Evolutionary conservation across 2,329 filamentous ascomycete species (phyloP).

Genomic region (Colletotrichum cuscutae): DNA sequence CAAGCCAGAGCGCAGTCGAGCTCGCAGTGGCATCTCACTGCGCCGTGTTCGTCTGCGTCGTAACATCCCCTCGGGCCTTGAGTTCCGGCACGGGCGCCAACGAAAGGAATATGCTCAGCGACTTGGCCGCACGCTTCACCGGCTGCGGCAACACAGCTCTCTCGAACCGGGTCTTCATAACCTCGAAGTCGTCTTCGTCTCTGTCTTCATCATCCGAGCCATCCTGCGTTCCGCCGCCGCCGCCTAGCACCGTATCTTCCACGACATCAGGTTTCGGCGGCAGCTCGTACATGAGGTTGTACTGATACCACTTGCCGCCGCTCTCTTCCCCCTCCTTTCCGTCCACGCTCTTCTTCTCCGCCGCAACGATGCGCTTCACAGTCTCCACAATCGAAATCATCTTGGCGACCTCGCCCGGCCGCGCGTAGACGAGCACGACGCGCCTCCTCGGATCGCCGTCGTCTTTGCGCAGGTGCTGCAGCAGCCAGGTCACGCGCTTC

Average conservation of each 20-base stretch:
- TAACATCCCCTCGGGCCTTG: slow-evolving; percentile 57
- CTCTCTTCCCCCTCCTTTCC: slow-evolving; percentile 41
- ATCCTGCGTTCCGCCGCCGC: slow-evolving; percentile 38
- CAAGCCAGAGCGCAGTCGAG: background rate
- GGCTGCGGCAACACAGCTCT: slow-evolving; percentile 59
- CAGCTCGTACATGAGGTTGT: slow-evolving; percentile 65
- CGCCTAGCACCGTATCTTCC: slow-evolving; percentile 54
- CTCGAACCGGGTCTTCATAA: slow-evolving; percentile 66
- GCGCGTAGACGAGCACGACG: slow-evolving; percentile 62
- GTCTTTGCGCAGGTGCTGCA: slow-evolving; percentile 53
- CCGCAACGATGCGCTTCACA: slow-evolving; percentile 63
- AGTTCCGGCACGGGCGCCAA: slow-evolving; percentile 64
- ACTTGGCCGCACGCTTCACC: slow-evolving; percentile 58
- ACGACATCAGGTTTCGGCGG: slow-evolving; percentile 48
- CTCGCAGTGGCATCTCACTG: slow-evolving; percentile 36
- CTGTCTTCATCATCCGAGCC: slow-evolving; percentile 50
- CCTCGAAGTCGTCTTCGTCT: slow-evolving; percentile 62
- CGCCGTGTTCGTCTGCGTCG: slow-evolving; percentile 56
- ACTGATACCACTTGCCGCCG: slow-evolving; percentile 61
- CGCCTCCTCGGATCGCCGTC: slow-evolving; percentile 40
- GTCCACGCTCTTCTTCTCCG: slow-evolving; percentile 41
- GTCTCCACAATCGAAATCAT: slow-evolving; percentile 76
- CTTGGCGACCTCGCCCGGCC: slow-evolving; percentile 66
- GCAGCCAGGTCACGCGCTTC: slow-evolving; percentile 59
- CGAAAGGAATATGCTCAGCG: slow-evolving; percentile 71